Evolutionary conservation across 768 basidiomycete species (phyloP).

Genomic region (Hemileccinum impolitum): DNA sequence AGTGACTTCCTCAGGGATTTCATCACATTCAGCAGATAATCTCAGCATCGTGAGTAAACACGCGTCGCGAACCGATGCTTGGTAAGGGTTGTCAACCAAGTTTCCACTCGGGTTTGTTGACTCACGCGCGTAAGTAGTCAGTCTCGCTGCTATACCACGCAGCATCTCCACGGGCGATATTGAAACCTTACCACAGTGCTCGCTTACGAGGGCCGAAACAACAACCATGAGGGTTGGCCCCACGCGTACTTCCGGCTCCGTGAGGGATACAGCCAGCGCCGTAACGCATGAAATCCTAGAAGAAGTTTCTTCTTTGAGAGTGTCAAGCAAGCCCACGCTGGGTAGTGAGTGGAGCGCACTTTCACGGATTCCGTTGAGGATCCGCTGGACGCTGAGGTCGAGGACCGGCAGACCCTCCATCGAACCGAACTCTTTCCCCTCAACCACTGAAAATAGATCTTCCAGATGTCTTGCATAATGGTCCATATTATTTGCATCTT

Average conservation of each 20-base stretch:
- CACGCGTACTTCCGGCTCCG: slow-evolving; percentile 34
- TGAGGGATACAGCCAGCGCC: slow-evolving; percentile 42
- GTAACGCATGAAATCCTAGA: slow-evolving; percentile 46
- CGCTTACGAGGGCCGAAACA: slow-evolving; percentile 63
- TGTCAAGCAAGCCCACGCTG: slow-evolving; percentile 10
- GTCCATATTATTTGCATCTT: slow-evolving; percentile 50
- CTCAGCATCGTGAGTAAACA: slow-evolving; percentile 71
- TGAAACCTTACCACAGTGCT: slow-evolving; percentile 52
- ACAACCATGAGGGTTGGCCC: slow-evolving; percentile 65
- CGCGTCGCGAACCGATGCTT: slow-evolving; percentile 72
- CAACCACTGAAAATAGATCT: slow-evolving; percentile 36
- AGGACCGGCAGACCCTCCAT: slow-evolving; percentile 41
- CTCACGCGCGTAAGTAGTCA: slow-evolving; percentile 45
- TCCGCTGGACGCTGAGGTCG: slow-evolving; percentile 54
- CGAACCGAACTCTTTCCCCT: slow-evolving; percentile 31
- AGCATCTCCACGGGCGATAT: slow-evolving; percentile 49
- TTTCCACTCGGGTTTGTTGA: slow-evolving; percentile 17
- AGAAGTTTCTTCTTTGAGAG: slow-evolving; percentile 33
- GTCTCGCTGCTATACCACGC: slow-evolving; percentile 39
- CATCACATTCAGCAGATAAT: slow-evolving; percentile 54
- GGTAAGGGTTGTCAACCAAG: not conserved
- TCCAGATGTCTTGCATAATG: slow-evolving; percentile 52
- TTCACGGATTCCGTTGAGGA: slow-evolving; percentile 48
- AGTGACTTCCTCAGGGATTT: slow-evolving; percentile 45
- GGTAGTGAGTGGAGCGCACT: slow-evolving; percentile 37